Base-by-base conservation (phyloP, 192 early-diverging fungal genomes). In the Coemansia sp. region DNA sequence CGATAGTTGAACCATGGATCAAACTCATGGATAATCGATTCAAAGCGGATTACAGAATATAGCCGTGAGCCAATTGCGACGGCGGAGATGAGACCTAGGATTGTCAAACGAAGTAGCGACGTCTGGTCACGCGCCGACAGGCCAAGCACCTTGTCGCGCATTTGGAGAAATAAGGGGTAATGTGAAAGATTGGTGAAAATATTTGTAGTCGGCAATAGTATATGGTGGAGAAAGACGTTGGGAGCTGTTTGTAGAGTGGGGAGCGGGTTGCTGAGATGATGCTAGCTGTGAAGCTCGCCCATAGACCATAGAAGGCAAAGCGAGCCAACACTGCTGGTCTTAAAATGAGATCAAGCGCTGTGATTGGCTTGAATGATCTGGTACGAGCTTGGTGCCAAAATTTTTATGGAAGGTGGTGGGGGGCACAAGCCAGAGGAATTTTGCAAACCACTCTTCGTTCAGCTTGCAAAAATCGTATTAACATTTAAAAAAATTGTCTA, bases 1-100 rank as follows among this genome's bases (percentile, higher is more conserved):
- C 97, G 89, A 83, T 97, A 98, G 85, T 98, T 99, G 85, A 98
- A 98, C 94, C 93, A 99, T 29, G 98, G 98, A 77, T 99, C 98
- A 75, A 99, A 99, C 78, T 99, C 98, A 86, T 99, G 98, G 80
- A 99, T 99, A 61, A 99, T 92, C 63, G 90, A 92, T 78, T 99
- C 98, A 74, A 95, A 99, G 22, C 96, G 91, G 61, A 99, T 87
- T 57, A 99, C 94, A 66, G 95, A 96, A 82, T 98, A 99, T 54
- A 99, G 85, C 59, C 96, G 93, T 63, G 91, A 91, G 22, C 92
- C 85, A 67, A 98, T 90, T 22, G 95, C 93, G 21, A 95, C 88
- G 4, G 90, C 59, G 24, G 90, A 90, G 61, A 99, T 95, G 31
- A 96, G 86, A 30, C 88, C 88, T 33, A 99, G 89, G 62, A 98